Conservation (phyloP, 2,329 filamentous ascomycete species). For the Talaromyces albobiverticillius region DNA sequence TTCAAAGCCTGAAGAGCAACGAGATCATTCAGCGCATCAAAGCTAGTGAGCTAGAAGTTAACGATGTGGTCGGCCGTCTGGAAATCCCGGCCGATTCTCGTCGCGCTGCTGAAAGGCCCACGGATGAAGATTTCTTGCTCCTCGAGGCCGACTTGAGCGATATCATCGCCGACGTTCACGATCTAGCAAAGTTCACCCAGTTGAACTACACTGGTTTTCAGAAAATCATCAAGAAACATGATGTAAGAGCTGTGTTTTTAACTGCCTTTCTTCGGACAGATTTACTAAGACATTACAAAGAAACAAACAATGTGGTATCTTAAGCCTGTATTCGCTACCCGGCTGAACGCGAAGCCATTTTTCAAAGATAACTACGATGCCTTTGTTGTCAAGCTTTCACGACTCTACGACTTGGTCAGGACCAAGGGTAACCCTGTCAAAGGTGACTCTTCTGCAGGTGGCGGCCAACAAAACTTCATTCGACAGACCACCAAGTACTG, state of each 20-base stretch:
- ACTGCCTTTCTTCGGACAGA: no score
- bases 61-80: conserved; percentile 75
- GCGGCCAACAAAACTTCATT: conserved; percentile 90
- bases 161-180: conserved; percentile 97
- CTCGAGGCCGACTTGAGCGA: conserved; percentile 94
- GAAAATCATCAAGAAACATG: conserved; percentile 99
- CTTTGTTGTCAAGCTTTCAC: conserved; percentile 90
- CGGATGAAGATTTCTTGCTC: conserved; percentile 89
- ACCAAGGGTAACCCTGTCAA: conserved; percentile 89
- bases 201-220: conserved; percentile 98
- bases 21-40: conserved; percentile 91
- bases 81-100: conserved; percentile 48
- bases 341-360: conserved; percentile 93
- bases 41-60: conserved; percentile 83
- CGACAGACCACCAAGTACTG: conserved; percentile 99
- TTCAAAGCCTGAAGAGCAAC: conserved; percentile 94
- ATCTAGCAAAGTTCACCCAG: conserved; percentile 96
- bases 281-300: conserved; percentile 71
- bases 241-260: conserved; percentile 58
- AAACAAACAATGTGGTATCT: conserved; percentile 95
- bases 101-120: conserved; percentile 47
- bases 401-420: conserved; percentile 89
- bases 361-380: conserved; percentile 99
- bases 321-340: conserved; percentile 90
- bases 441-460: conserved; percentile 88